Evolutionary conservation across 1,284 basidiomycete species (phyloP), one percentile per base, ranked within the genome.

Genomic region (Rhodotorula sp.): DNA sequence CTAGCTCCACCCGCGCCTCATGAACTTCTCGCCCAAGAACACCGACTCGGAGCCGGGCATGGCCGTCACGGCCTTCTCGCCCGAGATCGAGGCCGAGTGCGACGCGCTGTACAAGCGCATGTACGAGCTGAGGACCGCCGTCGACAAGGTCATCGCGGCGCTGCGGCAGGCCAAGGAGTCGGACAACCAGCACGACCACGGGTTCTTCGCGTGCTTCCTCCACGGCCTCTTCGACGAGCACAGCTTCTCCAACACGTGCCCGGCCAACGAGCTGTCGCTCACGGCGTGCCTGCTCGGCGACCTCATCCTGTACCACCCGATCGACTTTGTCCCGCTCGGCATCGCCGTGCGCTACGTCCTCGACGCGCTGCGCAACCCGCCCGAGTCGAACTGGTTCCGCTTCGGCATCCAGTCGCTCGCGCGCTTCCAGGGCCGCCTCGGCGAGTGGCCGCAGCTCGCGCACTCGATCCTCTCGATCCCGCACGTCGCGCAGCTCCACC

Each of bases 151-250:
- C 74, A 91, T 98, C 73, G 83, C 87, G 27, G 89, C 96, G 81
- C 87, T 99, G 53, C 90, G 92, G 82, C 88, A 89, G 62, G 89
- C 89, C 84, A 92, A 95, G 80, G 87, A 87, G 66, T 97, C 95
- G 41, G 86, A 87, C 44, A 92, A 91, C 78, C 81, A 88, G 53
- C 89, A 90, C 74, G 94, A 98, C 78, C 93, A 95, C 80, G 93
- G 98, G 84, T 88, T 97, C 71, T 97, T 99, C 80, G 97, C 95
- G 19, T 98, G 95, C 86, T 96, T 97, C 88, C 89, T 99, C 64
- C 95, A 98, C 84, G 97, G 97, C 84, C 88, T 99, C 66, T 99
- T 99, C 82, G 97, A 99, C 87, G 97, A 99, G 85, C 97, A 97
- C 88, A 94, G 95, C 80, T 99, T 97, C 85, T 97, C 99, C 88